Evolutionary conservation across 192 early-diverging fungal genomes (phyloP).

Genomic region (Mortierella antarctica): DNA sequence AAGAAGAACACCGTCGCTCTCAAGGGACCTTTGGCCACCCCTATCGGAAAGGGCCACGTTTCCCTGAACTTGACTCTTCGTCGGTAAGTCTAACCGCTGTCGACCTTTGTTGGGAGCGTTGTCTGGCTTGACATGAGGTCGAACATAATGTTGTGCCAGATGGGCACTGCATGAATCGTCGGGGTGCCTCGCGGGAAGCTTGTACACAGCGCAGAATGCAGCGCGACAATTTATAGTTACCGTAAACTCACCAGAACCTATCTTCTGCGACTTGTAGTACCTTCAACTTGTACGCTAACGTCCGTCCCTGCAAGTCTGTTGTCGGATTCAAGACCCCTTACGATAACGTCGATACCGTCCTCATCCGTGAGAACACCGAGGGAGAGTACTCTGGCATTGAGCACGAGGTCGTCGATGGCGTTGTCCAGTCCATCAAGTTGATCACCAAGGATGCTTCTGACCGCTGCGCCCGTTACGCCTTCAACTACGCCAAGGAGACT

Average conservation of each 20-base stretch:
- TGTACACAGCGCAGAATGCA: not conserved
- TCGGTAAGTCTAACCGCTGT: slow-evolving; percentile 49
- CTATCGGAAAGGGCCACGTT: slow-evolving; percentile 99
- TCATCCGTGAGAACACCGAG: slow-evolving; percentile 99
- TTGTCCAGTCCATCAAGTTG: slow-evolving; percentile 99
- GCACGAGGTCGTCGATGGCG: slow-evolving; percentile 93
- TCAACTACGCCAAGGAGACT: slow-evolving; percentile 89
- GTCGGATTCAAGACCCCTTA: slow-evolving; percentile 97
- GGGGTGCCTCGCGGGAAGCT: no score
- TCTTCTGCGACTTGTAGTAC: slow-evolving; percentile 61
- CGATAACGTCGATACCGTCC: slow-evolving; percentile 95
- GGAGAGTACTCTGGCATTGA: slow-evolving; percentile 99
- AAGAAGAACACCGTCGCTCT: slow-evolving; percentile 97
- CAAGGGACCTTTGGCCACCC: slow-evolving; percentile 96
- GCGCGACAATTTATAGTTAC: not conserved
- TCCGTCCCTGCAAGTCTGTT: slow-evolving; percentile 97
- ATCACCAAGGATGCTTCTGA: slow-evolving; percentile 96
- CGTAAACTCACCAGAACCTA: not conserved
- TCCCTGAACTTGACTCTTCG: slow-evolving; percentile 90
- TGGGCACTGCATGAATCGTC: no score
- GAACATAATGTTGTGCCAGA: no score
- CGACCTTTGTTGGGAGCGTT: not conserved
- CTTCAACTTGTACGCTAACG: slow-evolving; percentile 98
- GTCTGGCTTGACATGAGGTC: no score
- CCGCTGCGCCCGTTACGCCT: slow-evolving; percentile 93